These are phyloP conservation scores for Hyaloscypha variabilis DNA, from an alignment of 495 filamentous ascomycete species.

Conservation along the genomic window DNA sequence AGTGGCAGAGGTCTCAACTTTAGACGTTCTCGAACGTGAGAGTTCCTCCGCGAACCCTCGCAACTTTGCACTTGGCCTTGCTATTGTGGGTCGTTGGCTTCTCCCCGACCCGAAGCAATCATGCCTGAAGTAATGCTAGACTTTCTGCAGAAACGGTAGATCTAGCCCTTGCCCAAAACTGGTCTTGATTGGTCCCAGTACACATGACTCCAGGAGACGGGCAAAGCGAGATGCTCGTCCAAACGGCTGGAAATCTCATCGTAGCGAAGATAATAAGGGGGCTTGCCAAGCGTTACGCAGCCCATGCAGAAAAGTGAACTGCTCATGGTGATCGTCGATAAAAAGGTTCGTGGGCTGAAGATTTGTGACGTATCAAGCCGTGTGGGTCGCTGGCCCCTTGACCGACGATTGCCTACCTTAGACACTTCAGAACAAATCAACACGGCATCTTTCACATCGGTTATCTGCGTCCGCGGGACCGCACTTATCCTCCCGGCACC, in stretches of 20 bases:
- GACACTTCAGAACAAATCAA: not conserved
- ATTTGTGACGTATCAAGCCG: conserved; percentile 18
- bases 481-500: not conserved
- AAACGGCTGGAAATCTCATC: not conserved
- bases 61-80: not conserved
- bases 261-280: not conserved
- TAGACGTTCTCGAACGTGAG: not conserved
- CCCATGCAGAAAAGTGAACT: not conserved
- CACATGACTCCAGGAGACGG: not conserved
- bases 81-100: too few relatives aligned
- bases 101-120: not conserved
- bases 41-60: not conserved
- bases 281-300: not conserved
- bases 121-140: not conserved
- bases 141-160: not conserved
- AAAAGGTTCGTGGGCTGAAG: not conserved
- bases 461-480: conserved; percentile 8
- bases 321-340: not conserved
- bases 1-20: not conserved
- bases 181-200: not conserved
- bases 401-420: conserved; percentile 10
- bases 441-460: conserved; percentile 4
- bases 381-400: conserved; percentile 1
- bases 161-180: too few relatives aligned
- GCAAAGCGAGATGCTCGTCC: not conserved